Evolutionary conservation across 352 stramenopile species (phyloP), one percentile per base, ranked within the genome.

Genomic region (Globisporangium cederbergense): DNA sequence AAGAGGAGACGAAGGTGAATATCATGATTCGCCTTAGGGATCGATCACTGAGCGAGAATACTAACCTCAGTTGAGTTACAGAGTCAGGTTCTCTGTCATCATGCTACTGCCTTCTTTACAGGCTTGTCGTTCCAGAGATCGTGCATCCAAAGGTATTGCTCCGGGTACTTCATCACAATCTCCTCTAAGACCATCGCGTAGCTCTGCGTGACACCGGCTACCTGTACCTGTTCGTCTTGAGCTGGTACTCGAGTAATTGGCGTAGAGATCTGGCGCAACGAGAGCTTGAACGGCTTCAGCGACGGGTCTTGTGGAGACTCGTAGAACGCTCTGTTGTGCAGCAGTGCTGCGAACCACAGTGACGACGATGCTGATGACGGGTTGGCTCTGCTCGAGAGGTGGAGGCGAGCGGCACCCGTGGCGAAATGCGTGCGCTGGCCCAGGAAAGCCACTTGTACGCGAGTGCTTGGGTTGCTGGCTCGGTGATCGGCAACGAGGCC

Each of bases 61-160:
- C 25, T 11, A 36, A 9, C 25, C 4, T 20, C 13, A 13, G 18
- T 25, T 56, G 25, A 20, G 11, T 36, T n/a, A 32, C 28, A 2
- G n/a, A 14, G n/a, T 3, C 22, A 28, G 45, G 8, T 28, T 52
- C 46, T 14, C 46, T 52, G 8, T 36, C 20, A 25, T 9, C 36
- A 11, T 42, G 45, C 25, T 6, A 51, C 32, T 18, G 10, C 38
- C 38, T 25, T 51, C 18, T 28, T 16, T 45, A 46, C 50, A 28
- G 49, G 65, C 56, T 62, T 66, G 16, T 58, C 56, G 28, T 49
- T 71, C 76, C 78, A 88, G 16, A 88, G 66, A 50, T 86, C 65
- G 54, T 85, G 77, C 46, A 86, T 75, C 79, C 78, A 88, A 14
- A 86, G 61, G 43, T 89, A 86, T 63, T 89, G 79, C 46, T 60